These are phyloP conservation scores for Sporobolomyces phaffii DNA, from an alignment of 768 basidiomycete species.

Conservation along the genomic window DNA sequence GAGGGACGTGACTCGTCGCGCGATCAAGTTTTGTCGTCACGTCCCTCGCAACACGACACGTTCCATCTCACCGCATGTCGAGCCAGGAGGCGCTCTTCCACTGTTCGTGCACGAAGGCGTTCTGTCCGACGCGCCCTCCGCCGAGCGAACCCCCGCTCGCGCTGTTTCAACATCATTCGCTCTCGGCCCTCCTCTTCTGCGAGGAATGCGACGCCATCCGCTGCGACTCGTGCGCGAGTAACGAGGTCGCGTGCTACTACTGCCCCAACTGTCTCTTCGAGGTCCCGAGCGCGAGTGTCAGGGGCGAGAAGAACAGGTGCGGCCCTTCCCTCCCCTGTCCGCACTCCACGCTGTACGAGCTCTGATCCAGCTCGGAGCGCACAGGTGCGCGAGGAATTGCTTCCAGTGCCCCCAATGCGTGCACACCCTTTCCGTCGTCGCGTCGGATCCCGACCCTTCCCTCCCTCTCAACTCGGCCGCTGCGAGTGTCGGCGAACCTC, in stretches of 20 bases:
- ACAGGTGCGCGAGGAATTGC: slow-evolving; percentile 94
- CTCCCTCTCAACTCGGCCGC: slow-evolving; percentile 29
- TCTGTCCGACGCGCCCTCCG: slow-evolving; percentile 67
- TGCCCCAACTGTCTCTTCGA: slow-evolving; percentile 98
- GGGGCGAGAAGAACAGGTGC: slow-evolving; percentile 93
- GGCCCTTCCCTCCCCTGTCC: slow-evolving; percentile 14
- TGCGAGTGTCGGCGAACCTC: slow-evolving; percentile 64
- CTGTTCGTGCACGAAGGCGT: slow-evolving; percentile 47
- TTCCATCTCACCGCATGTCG: not conserved
- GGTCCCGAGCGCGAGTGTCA: slow-evolving; percentile 95
- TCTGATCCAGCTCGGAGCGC: not conserved
- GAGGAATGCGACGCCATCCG: slow-evolving; percentile 95
- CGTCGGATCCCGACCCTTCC: slow-evolving; percentile 57
- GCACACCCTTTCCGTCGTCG: slow-evolving; percentile 83
- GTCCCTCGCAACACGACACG: no score
- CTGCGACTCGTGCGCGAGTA: slow-evolving; percentile 82
- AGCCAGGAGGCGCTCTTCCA: slow-evolving; percentile 44
- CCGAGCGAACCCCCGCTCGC: slow-evolving; percentile 58
- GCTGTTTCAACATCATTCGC: slow-evolving; percentile 70
- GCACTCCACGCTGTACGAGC: not conserved
- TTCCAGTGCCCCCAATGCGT: slow-evolving; percentile 91
- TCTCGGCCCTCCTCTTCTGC: slow-evolving; percentile 87
- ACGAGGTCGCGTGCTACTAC: slow-evolving; percentile 94
- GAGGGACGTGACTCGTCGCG: no score
- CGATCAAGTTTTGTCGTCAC: no score